A percentile compares a stretch with the other conserved stretches of the same genome.
phyloP scores from a whole-genome alignment of 2,329 filamentous ascomycete genomes.

The Penicillium sp. region DNA sequence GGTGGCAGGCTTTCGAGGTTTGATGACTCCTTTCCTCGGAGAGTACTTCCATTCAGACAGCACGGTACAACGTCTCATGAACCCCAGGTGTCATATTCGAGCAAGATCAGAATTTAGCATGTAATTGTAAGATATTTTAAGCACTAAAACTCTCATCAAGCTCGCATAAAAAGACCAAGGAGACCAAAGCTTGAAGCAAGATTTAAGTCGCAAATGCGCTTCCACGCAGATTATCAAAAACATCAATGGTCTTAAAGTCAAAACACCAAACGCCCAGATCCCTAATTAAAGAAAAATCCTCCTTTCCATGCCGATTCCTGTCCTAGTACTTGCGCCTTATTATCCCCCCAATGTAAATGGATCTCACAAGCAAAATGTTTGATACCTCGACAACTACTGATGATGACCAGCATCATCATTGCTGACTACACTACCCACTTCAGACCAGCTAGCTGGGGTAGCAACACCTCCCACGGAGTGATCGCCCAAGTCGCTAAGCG shows the following conservation, averaged over 20 bases:
- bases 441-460: conserved; percentile 51
- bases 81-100: too few relatives aligned
- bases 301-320: background rate
- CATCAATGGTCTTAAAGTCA: background rate
- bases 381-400: conserved; percentile 20
- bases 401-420: conserved; percentile 41
- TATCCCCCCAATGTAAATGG: background rate
- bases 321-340: conserved; percentile 5
- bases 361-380: background rate
- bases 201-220: background rate
- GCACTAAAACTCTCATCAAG: too few relatives aligned
- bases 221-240: background rate
- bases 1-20: too few relatives aligned
- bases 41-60: too few relatives aligned
- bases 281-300: background rate
- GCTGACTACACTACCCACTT: conserved; percentile 50
- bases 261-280: background rate
- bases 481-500: conserved; percentile 43
- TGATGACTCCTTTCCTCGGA: too few relatives aligned
- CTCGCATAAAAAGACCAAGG: background rate
- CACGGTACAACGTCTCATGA: too few relatives aligned
- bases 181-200: background rate
- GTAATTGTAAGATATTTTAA: too few relatives aligned
- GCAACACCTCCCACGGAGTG: conserved; percentile 34
- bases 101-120: too few relatives aligned